Percentiles rank a stretch among this genome's conserved stretches.
phyloP scores from a whole-genome alignment of 768 basidiomycete genomes.

The Mycena kentingensis region DNA sequence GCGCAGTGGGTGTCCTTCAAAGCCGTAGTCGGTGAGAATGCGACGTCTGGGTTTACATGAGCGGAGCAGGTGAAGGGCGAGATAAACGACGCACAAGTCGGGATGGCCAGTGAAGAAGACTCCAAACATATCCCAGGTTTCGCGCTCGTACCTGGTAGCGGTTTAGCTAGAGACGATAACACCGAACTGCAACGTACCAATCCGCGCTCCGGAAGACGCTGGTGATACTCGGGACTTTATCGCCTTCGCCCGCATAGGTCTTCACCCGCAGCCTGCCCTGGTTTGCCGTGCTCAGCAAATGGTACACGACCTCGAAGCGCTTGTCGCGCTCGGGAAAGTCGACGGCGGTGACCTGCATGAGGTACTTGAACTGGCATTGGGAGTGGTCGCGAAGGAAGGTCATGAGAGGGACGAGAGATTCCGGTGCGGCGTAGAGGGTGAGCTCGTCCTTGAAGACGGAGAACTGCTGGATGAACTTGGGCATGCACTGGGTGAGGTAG shows the following conservation, averaged over 20 bases:
- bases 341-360: conserved; percentile 93
- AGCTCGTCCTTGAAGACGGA: conserved; percentile 96
- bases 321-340: conserved; percentile 93
- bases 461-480: conserved; percentile 98
- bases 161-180: neutral
- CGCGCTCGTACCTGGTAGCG: conserved; percentile 82
- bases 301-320: conserved; percentile 96
- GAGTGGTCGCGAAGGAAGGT: conserved; percentile 94
- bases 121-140: conserved; percentile 97
- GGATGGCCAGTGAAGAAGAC: conserved; percentile 97
- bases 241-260: conserved; percentile 93
- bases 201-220: conserved; percentile 89
- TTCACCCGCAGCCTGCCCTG: conserved; percentile 92
- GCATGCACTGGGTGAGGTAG: conserved; percentile 89
- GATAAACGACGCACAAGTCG: conserved; percentile 70
- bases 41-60: conserved; percentile 70
- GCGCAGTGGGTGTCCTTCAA: conserved; percentile 95
- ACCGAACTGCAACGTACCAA: conserved; percentile 58
- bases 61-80: conserved; percentile 8
- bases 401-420: conserved; percentile 79
- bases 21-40: conserved; percentile 97
- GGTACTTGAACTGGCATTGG: conserved; percentile 89
- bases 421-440: conserved; percentile 82
- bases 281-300: conserved; percentile 79
- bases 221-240: conserved; percentile 82